phyloP scores from a whole-genome alignment of 306 rosid genomes.

The Lablab purpureus region DNA sequence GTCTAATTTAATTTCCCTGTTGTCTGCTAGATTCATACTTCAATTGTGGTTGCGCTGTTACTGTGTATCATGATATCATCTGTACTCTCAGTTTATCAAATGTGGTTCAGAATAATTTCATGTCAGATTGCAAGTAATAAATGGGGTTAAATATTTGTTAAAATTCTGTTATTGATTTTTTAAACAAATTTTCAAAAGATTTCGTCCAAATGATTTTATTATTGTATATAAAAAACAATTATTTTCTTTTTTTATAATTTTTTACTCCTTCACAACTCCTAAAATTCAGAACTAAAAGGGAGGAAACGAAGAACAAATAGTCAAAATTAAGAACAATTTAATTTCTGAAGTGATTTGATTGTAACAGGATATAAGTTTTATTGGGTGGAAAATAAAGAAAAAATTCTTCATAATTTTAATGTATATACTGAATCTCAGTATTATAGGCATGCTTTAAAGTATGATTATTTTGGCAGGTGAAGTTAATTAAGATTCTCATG shows the following conservation, averaged over 20 bases:
- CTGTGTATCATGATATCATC: not conserved
- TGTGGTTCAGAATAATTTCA: constrained; percentile 36
- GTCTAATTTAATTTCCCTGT: not conserved
- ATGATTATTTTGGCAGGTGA: not conserved
- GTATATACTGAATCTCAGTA: not conserved
- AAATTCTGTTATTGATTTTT: too few relatives aligned
- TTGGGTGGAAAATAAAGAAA: not conserved
- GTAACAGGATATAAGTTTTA: not conserved
- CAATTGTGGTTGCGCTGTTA: not conserved
- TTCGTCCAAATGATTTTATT: too few relatives aligned
- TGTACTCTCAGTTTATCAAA: not conserved
- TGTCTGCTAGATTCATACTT: not conserved
- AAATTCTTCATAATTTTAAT: not conserved
- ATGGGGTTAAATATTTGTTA: too few relatives aligned
- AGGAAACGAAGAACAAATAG: not conserved
- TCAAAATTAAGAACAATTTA: not conserved
- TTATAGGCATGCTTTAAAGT: not conserved
- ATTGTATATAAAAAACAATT: too few relatives aligned
- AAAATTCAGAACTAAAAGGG: too few relatives aligned
- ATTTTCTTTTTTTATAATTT: too few relatives aligned
- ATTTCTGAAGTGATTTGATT: not conserved
- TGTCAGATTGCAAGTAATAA: not conserved
- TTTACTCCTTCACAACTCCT: too few relatives aligned
- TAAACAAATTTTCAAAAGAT: too few relatives aligned
- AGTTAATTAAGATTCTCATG: not conserved